Base-by-base conservation (phyloP, 768 basidiomycete genomes). In the Agaricus subrufescens region DNA sequence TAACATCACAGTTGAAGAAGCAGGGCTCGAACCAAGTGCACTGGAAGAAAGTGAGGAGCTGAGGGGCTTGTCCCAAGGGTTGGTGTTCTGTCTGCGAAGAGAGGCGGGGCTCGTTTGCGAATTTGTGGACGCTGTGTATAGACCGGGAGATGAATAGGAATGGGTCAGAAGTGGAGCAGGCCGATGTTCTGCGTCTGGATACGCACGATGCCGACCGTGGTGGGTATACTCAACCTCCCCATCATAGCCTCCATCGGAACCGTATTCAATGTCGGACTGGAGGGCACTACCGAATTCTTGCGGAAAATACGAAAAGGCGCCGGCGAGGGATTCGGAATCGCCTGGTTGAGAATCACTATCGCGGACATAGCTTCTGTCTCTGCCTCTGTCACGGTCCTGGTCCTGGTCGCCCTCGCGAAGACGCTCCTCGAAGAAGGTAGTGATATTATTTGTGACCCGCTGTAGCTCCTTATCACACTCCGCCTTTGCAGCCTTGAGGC, bases 401-500 rank as follows among this genome's bases (percentile, higher is more conserved):
- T 89, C 87, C 63, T 83, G 78, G 68, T 92, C 87, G 52, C 79
- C 84, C 60, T 91, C 89, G 45, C 88, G 79, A 38, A 96, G 80
- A 63, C 87, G 83, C 67, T 94, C 89, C 74, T 99, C 96, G 63
- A 97, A 96, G 73, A 94, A 98, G 39, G 85, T 72, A 60, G 96
- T 96, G 76, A 99, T 94, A 58, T 86, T 91, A 72, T 91, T 87
- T 58, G 95, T 93, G 67, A 98, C 90, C 67, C 93, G 88, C 66
- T 88, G 86, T 8, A 99, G 84, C 71, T 97, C 94, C 77, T 90
- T 91, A 82, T 99, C 94, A 78, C 96, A 99, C 61, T 91, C 91
- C 50, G 90, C 84, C 77, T 99, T 98, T 56, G 96, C 94, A 3
- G 88, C 89, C 75, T 86, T 89, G 71, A 98, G 85, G 56, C 97